phyloP scores from a whole-genome alignment of 768 basidiomycete genomes.

The Terana coerulea region DNA sequence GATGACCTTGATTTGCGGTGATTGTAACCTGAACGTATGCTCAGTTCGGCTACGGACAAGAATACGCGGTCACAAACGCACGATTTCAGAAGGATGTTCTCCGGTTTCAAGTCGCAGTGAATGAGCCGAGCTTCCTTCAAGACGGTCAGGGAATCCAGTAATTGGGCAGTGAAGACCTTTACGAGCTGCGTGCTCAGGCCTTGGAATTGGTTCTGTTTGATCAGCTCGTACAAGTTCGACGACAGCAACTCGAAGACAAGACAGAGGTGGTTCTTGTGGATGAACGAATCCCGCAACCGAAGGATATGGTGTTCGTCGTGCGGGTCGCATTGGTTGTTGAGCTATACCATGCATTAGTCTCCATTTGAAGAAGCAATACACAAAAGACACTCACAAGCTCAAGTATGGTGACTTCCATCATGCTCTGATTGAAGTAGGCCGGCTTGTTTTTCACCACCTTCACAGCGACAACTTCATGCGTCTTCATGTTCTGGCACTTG shows the following conservation, averaged over 20 bases:
- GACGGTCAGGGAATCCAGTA: constrained; percentile 87
- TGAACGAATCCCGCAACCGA: constrained; percentile 92
- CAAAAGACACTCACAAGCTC: constrained; percentile 71
- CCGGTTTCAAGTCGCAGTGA: constrained; percentile 98
- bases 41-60: constrained; percentile 6
- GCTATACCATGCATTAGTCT: constrained; percentile 38
- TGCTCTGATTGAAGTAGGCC: constrained; percentile 98
- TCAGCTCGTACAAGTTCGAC: constrained; percentile 97
- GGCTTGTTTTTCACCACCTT: constrained; percentile 99
- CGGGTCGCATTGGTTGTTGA: constrained; percentile 93
- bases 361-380: neutral
- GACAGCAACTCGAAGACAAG: constrained; percentile 97
- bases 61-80: constrained; percentile 36
- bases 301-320: constrained; percentile 96
- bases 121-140: constrained; percentile 95
- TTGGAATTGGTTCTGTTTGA: constrained; percentile 99
- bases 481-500: constrained; percentile 99
- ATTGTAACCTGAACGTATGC: constrained; percentile 66
- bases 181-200: constrained; percentile 95
- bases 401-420: constrained; percentile 99
- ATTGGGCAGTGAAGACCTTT: constrained; percentile 96
- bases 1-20: constrained; percentile 97
- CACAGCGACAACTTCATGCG: constrained; percentile 96
- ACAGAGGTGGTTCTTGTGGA: constrained; percentile 93
- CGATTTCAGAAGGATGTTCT: constrained; percentile 97